These are phyloP conservation scores for Talaromyces rugulosus DNA, from an alignment of 2,329 filamentous ascomycete genomes.

Conservation along the genomic window DNA sequence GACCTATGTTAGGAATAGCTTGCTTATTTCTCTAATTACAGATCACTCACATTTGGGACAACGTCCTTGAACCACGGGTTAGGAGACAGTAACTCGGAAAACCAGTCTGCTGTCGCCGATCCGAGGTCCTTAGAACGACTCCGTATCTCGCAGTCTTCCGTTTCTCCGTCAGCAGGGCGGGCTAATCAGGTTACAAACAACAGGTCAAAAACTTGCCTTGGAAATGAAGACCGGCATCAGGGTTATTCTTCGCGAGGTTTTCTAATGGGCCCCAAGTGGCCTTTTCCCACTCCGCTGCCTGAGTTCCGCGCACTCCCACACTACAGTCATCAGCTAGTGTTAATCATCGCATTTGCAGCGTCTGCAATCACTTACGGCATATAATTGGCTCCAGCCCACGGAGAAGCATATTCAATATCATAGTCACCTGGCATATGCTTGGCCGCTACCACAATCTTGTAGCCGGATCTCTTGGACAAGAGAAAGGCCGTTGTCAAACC, in stretches of 20 bases:
- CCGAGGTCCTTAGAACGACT: conserved; percentile 61
- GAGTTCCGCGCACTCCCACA: not conserved
- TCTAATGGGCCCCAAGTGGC: conserved; percentile 62
- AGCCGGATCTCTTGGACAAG: conserved; percentile 52
- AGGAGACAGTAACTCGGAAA: conserved; percentile 62
- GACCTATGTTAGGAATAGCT: not conserved
- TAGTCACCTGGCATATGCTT: conserved; percentile 95
- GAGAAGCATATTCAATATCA: conserved; percentile 83
- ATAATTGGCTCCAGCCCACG: conserved; percentile 82
- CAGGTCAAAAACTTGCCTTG: conserved; percentile 38
- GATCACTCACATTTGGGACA: conserved; percentile 58
- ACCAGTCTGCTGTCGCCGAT: conserved; percentile 52
- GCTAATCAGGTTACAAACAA: no score
- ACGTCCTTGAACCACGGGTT: conserved; percentile 71
- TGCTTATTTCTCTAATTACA: not conserved
- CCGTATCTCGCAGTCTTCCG: conserved; percentile 49
- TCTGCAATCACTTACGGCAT: conserved; percentile 55
- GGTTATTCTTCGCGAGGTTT: conserved; percentile 58
- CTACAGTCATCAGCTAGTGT: not conserved
- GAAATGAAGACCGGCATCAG: conserved; percentile 77
- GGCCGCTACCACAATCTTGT: conserved; percentile 66
- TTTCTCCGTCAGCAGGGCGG: no score
- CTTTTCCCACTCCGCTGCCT: conserved; percentile 50
- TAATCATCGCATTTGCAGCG: no score
- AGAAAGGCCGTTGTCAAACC: conserved; percentile 62